Conservation (phyloP, 768 basidiomycete genomes). For the Hebeloma cylindrosporum region DNA sequence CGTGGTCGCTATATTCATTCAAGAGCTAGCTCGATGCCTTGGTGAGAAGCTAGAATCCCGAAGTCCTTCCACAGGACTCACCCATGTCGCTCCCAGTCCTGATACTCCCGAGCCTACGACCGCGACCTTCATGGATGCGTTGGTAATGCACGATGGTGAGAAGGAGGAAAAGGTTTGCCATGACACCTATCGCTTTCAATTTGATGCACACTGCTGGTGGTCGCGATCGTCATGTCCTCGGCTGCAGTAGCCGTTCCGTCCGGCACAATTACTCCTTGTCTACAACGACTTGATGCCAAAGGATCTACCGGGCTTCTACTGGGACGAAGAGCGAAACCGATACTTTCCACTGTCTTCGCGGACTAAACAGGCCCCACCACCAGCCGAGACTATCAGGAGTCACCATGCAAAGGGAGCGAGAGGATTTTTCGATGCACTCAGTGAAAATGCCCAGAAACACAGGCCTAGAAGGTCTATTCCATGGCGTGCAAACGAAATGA, state of each 20-base stretch:
- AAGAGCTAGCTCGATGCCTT: conserved; percentile 45
- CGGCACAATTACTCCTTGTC: not conserved
- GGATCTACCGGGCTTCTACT: conserved; percentile 58
- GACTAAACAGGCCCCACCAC: conserved; percentile 23
- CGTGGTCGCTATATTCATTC: conserved; percentile 72
- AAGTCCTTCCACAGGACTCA: conserved; percentile 26
- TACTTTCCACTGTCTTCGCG: conserved; percentile 56
- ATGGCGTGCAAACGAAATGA: conserved; percentile 15
- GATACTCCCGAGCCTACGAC: conserved; percentile 79
- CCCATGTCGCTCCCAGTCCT: conserved; percentile 78
- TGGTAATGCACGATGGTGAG: not conserved
- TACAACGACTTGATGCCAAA: conserved; percentile 37
- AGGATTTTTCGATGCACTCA: not conserved
- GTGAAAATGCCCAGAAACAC: not conserved
- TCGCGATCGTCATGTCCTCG: conserved; percentile 2
- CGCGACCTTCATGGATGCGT: conserved; percentile 53
- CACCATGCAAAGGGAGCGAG: not conserved
- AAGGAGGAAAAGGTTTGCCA: conserved; percentile 7
- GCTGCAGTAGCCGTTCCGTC: not conserved
- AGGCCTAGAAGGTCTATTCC: conserved; percentile 11
- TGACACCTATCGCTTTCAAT: conserved; percentile 8
- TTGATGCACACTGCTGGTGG: conserved; percentile 1
- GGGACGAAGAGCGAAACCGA: conserved; percentile 48
- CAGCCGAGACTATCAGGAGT: conserved; percentile 13
- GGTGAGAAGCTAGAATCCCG: not conserved